These are phyloP conservation scores for Heritiera fomes DNA, from an alignment of 345 rosid genomes.

Conservation along the genomic window DNA sequence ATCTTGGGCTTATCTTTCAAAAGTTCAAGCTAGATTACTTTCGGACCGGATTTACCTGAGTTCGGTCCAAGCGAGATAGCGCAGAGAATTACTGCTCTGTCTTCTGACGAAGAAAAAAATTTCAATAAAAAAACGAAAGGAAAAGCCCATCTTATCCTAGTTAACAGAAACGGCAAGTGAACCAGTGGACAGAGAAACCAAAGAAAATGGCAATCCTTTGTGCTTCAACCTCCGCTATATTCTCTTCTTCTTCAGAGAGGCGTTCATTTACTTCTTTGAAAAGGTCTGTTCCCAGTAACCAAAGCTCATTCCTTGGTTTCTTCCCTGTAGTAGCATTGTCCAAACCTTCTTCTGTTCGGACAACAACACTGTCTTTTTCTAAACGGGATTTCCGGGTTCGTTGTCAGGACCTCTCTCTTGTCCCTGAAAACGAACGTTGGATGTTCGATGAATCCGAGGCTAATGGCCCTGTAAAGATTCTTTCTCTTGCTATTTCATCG, in stretches of 20 bases:
- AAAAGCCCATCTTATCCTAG: slow-evolving; percentile 40
- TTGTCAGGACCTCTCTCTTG: slow-evolving; percentile 51
- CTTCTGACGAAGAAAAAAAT: no score
- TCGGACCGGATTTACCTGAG: background rate
- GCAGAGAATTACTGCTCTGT: background rate
- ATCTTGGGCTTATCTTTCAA: background rate
- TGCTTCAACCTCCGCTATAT: slow-evolving; percentile 35
- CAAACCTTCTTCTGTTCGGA: slow-evolving; percentile 33
- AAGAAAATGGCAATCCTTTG: slow-evolving; percentile 45
- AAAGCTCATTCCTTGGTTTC: slow-evolving; percentile 44
- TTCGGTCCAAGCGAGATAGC: background rate
- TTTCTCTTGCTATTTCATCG: background rate
- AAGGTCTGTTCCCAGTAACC: slow-evolving; percentile 17
- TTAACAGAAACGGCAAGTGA: background rate
- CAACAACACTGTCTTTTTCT: slow-evolving; percentile 15
- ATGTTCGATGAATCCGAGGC: slow-evolving; percentile 70
- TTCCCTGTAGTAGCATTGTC: slow-evolving; percentile 34
- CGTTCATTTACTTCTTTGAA: slow-evolving; percentile 18
- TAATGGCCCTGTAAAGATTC: slow-evolving; percentile 56
- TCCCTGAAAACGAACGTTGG: slow-evolving; percentile 70
- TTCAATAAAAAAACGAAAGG: background rate
- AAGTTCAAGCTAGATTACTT: background rate
- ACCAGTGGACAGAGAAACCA: slow-evolving; percentile 11
- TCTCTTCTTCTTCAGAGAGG: slow-evolving; percentile 31
- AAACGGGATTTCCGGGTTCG: slow-evolving; percentile 42